Evolutionary conservation across 2,329 filamentous ascomycete species (phyloP).

Genomic region (Fusarium paranaense): DNA sequence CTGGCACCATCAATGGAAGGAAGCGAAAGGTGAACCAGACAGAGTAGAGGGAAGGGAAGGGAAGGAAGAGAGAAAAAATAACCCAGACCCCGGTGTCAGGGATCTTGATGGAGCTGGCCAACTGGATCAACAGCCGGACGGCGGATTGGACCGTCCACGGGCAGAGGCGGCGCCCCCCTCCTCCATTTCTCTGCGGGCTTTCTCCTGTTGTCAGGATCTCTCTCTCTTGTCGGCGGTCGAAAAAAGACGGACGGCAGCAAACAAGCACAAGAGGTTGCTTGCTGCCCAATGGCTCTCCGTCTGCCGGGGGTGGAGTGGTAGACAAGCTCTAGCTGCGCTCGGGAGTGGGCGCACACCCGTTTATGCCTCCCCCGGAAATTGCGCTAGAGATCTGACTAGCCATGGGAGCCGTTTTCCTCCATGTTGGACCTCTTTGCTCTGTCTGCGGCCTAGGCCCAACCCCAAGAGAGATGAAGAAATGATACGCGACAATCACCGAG

Average conservation of each 20-base stretch:
- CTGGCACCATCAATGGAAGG: slow-evolving; percentile 12
- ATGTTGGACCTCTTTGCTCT: neutral
- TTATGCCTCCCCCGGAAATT: slow-evolving; percentile 28
- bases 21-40: neutral
- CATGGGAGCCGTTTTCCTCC: slow-evolving; percentile 13
- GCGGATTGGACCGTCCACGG: slow-evolving; percentile 50
- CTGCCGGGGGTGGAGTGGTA: neutral
- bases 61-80: neutral
- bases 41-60: slow-evolving; percentile 3
- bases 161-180: slow-evolving; percentile 19
- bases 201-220: neutral
- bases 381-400: slow-evolving; percentile 21
- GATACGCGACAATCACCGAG: slow-evolving; percentile 27
- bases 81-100: slow-evolving; percentile 29
- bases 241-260: neutral
- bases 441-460: slow-evolving; percentile 7
- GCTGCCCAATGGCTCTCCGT: slow-evolving; percentile 50
- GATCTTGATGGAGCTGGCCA: slow-evolving; percentile 52
- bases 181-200: slow-evolving; percentile 14
- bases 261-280: slow-evolving; percentile 38
- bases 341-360: slow-evolving; percentile 22
- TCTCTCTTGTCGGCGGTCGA: neutral
- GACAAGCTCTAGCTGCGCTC: neutral
- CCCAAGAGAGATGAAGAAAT: slow-evolving; percentile 31
- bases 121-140: slow-evolving; percentile 57